These are phyloP conservation scores for Calophaca sinica DNA, from an alignment of 306 rosid species.

Conservation along the genomic window DNA sequence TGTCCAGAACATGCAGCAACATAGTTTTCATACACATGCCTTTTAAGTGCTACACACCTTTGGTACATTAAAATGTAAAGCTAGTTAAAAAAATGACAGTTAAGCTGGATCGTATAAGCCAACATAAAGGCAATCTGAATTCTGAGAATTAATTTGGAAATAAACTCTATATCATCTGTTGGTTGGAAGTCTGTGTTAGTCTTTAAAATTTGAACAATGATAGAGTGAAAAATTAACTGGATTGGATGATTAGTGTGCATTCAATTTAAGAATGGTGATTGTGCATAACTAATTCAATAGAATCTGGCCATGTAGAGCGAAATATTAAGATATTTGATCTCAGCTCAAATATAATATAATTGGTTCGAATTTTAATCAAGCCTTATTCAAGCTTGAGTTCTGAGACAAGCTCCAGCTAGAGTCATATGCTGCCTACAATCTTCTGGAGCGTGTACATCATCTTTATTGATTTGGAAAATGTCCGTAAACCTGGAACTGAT, in stretches of 20 bases:
- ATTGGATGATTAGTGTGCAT: not conserved
- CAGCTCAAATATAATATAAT: not conserved
- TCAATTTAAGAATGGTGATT: not conserved
- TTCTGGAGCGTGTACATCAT: not conserved
- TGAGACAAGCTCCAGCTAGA: not conserved
- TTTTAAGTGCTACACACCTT: not conserved
- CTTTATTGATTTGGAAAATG: not conserved
- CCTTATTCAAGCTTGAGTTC: not conserved
- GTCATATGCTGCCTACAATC: not conserved
- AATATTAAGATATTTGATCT: constrained; percentile 11
- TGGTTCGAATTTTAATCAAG: not conserved
- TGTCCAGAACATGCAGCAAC: not conserved
- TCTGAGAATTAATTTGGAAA: not conserved
- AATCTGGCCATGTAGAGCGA: not conserved
- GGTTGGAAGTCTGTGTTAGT: not conserved
- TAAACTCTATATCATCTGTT: not conserved
- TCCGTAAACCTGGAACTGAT: not conserved
- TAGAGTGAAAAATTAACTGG: constrained; percentile 6
- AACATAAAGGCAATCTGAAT: not conserved
- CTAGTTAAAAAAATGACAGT: not conserved
- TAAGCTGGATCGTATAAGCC: not conserved
- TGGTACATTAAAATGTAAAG: constrained; percentile 10
- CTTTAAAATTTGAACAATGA: constrained; percentile 25
- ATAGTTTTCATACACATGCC: not conserved
- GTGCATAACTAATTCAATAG: not conserved